phyloP scores from a whole-genome alignment of 352 stramenopile genomes.

The Globisporangium spiculum region DNA sequence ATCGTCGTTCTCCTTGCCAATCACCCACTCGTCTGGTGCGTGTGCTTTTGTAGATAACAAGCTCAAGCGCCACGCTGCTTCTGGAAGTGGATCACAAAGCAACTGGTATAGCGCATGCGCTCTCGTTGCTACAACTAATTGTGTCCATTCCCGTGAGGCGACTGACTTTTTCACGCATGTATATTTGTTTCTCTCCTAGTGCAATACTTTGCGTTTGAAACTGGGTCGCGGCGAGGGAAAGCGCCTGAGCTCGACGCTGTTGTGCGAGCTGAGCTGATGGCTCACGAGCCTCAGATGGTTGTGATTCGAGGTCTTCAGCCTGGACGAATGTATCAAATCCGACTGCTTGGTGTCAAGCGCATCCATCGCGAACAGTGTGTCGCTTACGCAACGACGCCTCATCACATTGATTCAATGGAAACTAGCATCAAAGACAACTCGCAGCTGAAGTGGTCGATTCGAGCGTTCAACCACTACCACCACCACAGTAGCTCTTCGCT shows the following conservation, averaged over 20 bases:
- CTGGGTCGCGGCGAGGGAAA: neutral
- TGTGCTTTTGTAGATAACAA: conserved; percentile 17
- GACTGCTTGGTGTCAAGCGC: conserved; percentile 37
- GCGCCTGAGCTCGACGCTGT: neutral
- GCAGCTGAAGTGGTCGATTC: conserved; percentile 16
- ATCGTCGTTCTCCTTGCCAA: neutral
- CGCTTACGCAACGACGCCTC: conserved; percentile 24
- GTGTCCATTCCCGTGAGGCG: neutral
- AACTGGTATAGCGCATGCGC: conserved; percentile 2
- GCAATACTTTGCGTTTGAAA: conserved; percentile 35
- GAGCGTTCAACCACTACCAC: conserved; percentile 20
- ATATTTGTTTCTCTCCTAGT: conserved; percentile 10
- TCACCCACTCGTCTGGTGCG: neutral
- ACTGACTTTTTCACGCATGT: neutral
- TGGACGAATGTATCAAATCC: conserved; percentile 34
- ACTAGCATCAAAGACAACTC: neutral
- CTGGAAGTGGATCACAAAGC: conserved; percentile 33
- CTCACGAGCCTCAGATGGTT: conserved; percentile 23
- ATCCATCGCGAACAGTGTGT: conserved; percentile 31
- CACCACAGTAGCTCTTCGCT: neutral
- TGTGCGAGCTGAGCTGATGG: conserved; percentile 8
- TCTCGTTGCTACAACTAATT: neutral
- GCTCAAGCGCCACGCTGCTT: conserved; percentile 25
- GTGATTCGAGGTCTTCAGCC: conserved; percentile 21
- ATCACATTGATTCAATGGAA: neutral